Percentiles rank a stretch among this genome's conserved stretches.
Conservation (phyloP, 441 rosid genomes). For the Croton setiger region DNA sequence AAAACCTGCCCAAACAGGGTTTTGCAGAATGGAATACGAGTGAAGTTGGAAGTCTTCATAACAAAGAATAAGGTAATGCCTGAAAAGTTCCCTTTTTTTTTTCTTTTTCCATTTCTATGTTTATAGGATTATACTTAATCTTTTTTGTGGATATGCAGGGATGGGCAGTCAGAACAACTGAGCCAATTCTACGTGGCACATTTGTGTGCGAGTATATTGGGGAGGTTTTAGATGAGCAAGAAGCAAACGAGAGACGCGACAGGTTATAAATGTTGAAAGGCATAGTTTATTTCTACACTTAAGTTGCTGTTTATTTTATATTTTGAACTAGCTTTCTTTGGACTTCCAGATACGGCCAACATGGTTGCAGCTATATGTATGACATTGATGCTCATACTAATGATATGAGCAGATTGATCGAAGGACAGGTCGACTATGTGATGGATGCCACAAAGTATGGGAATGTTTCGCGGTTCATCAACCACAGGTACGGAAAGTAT, state of each 20-base stretch:
- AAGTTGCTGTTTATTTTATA: slow-evolving; percentile 6
- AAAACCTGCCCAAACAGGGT: slow-evolving; percentile 83
- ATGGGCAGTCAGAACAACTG: slow-evolving; percentile 93
- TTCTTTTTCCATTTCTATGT: slow-evolving; percentile 13
- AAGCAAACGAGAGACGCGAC: slow-evolving; percentile 61
- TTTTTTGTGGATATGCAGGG: slow-evolving; percentile 49
- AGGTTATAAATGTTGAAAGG: slow-evolving; percentile 40
- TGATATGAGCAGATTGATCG: slow-evolving; percentile 80
- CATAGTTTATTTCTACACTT: slow-evolving; percentile 10
- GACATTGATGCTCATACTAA: slow-evolving; percentile 62
- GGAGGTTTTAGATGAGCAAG: slow-evolving; percentile 70
- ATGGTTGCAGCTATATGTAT: slow-evolving; percentile 60
- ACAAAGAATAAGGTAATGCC: slow-evolving; percentile 71
- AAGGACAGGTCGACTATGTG: slow-evolving; percentile 51
- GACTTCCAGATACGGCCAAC: slow-evolving; percentile 54
- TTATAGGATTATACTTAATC: slow-evolving; percentile 9
- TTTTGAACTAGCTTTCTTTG: slow-evolving; percentile 19
- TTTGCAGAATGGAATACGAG: slow-evolving; percentile 79
- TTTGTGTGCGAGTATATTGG: slow-evolving; percentile 88
- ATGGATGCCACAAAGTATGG: slow-evolving; percentile 85
- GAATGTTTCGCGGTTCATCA: slow-evolving; percentile 87
- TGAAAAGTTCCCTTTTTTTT: slow-evolving; percentile 15
- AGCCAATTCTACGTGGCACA: slow-evolving; percentile 81
- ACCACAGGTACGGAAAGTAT: slow-evolving; percentile 67
- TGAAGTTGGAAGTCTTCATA: slow-evolving; percentile 76